Evolutionary conservation across 768 basidiomycete species (phyloP).

Genomic region (Hericium rajendrae): DNA sequence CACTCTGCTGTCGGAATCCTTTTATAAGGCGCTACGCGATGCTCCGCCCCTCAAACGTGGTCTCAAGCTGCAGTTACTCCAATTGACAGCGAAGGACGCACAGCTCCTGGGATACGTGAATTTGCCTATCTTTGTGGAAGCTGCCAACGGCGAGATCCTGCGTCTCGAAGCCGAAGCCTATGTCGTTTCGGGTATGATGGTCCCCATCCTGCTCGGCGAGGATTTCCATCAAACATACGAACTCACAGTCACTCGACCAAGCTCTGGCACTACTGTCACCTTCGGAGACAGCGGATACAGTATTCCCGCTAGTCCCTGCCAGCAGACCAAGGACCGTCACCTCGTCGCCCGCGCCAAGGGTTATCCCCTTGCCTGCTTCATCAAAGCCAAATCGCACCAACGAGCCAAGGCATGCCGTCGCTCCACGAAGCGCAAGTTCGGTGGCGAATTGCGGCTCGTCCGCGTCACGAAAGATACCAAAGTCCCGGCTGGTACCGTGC

Average conservation of each 20-base stretch:
- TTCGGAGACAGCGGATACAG: background rate
- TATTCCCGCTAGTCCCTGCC: background rate
- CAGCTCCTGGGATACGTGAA: conserved; percentile 12
- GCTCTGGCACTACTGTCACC: conserved; percentile 1
- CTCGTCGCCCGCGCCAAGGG: too few relatives aligned
- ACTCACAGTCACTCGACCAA: conserved; percentile 6
- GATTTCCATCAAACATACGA: conserved; percentile 21
- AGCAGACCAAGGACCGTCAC: background rate
- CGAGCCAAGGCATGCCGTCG: too few relatives aligned
- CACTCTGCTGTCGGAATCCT: background rate
- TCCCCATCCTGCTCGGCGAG: too few relatives aligned
- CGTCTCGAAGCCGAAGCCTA: conserved; percentile 13
- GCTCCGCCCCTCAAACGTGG: background rate
- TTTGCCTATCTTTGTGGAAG: conserved; percentile 18
- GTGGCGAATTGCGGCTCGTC: too few relatives aligned
- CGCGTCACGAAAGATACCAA: too few relatives aligned
- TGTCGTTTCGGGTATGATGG: too few relatives aligned
- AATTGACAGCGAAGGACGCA: background rate
- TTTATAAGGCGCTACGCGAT: background rate
- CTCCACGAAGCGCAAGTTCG: too few relatives aligned
- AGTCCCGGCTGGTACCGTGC: too few relatives aligned
- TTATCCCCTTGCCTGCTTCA: too few relatives aligned
- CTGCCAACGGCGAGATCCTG: conserved; percentile 16
- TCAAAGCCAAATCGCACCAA: too few relatives aligned
- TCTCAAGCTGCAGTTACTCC: background rate